Evolutionary conservation across 768 basidiomycete species (phyloP), one percentile per base, ranked within the genome.

Genomic region (Lactifluus subvellereus): DNA sequence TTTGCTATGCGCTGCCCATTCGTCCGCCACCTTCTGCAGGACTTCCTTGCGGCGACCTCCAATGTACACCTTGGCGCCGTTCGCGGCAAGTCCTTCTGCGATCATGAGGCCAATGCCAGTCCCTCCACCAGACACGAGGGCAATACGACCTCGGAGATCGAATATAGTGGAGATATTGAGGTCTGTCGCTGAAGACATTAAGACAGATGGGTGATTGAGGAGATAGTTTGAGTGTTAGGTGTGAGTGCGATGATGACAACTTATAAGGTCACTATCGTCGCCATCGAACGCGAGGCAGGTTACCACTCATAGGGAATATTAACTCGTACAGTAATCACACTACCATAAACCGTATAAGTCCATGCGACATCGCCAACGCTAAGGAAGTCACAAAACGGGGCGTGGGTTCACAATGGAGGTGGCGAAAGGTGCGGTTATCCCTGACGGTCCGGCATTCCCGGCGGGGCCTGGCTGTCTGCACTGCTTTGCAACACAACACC

Each of bases 11-110:
- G 74, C 76, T 54, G 71, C 76, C 79, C 82, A 84, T 10, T 75
- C 75, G 50, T 57, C 45, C 1, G 79, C 76, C 16, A 81, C 77
- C 65, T 77, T 81, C 69, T 87, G 78, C 22, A 93, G 78, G 3
- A 88, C 83, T 5, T 86, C 82, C 52, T 79, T 72, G 51, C 91
- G 80, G 42, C 90, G 78, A 18, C 88, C 87, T 3, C 84, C 86
- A 68, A 92, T 88, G 69, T 92, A 93, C 16, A 91, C 89, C 67
- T 84, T 87, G 14, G 90, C 89, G 1, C 90, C 89, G 68, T 85
- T 87, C 33, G 85, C 79, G 16, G 89, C 90, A 13, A 92, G 79
- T 5, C 88, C 89, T 57, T 79, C 77, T 9, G 88, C 77, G 60
- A 90, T 90, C 82, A 86, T 84, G 61, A 85, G 72, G 37, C 82